phyloP scores from a whole-genome alignment of 148 eudicot genomes.

The Beta vulgaris region DNA sequence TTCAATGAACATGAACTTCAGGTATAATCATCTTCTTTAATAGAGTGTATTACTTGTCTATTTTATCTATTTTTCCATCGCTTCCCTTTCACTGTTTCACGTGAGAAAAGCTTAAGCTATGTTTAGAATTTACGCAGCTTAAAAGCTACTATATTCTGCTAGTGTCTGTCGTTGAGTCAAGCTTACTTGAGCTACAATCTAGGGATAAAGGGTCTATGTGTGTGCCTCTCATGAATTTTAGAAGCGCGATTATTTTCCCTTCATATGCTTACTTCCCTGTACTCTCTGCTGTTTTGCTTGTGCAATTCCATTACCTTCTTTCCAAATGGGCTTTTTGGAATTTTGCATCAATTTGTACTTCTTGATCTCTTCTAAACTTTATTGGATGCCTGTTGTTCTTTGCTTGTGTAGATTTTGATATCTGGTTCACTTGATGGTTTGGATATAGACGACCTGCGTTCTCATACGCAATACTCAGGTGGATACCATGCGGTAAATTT shows the following conservation, averaged over 20 bases:
- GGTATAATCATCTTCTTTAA: conserved; percentile 39
- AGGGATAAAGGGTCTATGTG: neutral
- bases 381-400: neutral
- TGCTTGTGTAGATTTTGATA: conserved; percentile 61
- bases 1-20: conserved; percentile 98
- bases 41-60: neutral
- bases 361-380: neutral
- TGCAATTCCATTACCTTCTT: neutral
- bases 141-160: neutral
- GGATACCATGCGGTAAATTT: conserved; percentile 79
- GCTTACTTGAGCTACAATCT: neutral
- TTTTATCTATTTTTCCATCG: neutral
- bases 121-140: neutral
- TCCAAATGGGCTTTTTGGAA: neutral
- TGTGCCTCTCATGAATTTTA: neutral
- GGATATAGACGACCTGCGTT: conserved; percentile 75
- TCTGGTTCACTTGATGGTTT: conserved; percentile 87
- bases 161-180: neutral
- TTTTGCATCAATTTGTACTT: neutral
- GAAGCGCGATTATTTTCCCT: neutral
- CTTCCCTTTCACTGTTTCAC: neutral
- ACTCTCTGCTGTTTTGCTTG: neutral
- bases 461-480: conserved; percentile 78
- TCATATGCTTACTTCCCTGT: neutral
- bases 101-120: neutral